These are phyloP conservation scores for Debaryomyces castellii DNA, from an alignment of 805 yeast genomes.

Conservation along the genomic window DNA sequence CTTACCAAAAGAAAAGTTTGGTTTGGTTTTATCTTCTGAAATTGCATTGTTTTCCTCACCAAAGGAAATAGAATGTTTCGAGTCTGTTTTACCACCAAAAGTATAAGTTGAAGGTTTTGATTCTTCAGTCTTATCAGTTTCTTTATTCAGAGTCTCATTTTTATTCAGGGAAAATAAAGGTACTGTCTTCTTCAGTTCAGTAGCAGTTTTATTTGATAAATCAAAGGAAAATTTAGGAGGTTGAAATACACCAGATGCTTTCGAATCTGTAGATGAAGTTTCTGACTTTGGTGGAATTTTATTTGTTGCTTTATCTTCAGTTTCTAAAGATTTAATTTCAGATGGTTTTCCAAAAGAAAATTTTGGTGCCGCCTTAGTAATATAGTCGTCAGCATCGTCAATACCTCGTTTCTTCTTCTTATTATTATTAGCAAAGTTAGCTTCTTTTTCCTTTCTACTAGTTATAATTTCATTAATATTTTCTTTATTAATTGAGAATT, in stretches of 20 bases:
- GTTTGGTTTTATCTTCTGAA: too few relatives aligned
- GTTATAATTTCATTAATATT: slow-evolving; percentile 24
- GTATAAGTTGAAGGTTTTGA: slow-evolving; percentile 13
- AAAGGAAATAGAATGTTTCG: too few relatives aligned
- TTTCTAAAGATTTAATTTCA: background rate
- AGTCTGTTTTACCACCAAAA: slow-evolving; percentile 17
- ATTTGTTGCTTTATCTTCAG: background rate
- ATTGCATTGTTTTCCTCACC: too few relatives aligned
- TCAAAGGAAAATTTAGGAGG: slow-evolving; percentile 16
- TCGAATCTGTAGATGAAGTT: background rate
- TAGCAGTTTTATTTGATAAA: background rate
- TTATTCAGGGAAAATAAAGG: background rate
- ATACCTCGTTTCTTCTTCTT: background rate
- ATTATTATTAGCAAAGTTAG: background rate
- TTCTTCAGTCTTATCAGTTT: background rate
- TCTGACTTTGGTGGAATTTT: background rate
- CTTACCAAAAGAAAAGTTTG: too few relatives aligned
- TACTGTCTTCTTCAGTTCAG: slow-evolving; percentile 3
- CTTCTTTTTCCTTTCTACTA: slow-evolving; percentile 14
- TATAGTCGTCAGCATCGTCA: background rate
- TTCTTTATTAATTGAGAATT: slow-evolving; percentile 31
- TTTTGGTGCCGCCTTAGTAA: background rate
- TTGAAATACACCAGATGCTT: slow-evolving; percentile 2
- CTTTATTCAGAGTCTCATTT: background rate
- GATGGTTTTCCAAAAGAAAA: background rate